Evolutionary conservation across 345 rosid species (phyloP).

Genomic region (Anacardium occidentale): DNA sequence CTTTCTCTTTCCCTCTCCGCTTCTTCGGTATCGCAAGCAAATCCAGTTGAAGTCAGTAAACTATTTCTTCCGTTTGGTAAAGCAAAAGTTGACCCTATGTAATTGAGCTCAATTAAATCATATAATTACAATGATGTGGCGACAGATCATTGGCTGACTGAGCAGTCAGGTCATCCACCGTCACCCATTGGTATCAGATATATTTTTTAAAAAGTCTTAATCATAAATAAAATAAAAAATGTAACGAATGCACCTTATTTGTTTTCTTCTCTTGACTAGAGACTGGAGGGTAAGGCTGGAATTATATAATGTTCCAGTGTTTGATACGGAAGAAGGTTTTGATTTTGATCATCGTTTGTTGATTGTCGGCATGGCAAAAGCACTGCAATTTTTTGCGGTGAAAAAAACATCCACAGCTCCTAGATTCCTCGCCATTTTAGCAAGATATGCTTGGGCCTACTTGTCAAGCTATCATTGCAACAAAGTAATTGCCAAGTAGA

Average conservation of each 20-base stretch:
- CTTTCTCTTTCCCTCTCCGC: not conserved
- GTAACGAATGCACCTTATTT: not conserved
- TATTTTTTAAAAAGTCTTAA: not conserved
- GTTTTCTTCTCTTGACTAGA: not conserved
- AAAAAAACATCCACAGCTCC: conserved; percentile 16
- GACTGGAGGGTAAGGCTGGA: conserved; percentile 7
- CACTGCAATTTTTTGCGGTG: conserved; percentile 1
- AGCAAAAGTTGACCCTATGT: conserved; percentile 6
- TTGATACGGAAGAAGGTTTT: not conserved
- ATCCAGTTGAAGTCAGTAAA: not conserved
- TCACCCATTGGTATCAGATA: not conserved
- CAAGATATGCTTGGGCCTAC: conserved; percentile 26
- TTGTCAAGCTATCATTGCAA: not conserved
- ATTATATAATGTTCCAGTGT: not conserved
- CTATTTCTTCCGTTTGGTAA: not conserved
- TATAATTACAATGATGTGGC: conserved; percentile 11
- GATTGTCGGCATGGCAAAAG: no score
- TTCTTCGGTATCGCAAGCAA: not conserved
- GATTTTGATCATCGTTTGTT: no score
- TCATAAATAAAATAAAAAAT: not conserved
- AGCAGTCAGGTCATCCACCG: conserved; percentile 23
- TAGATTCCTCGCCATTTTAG: conserved; percentile 30
- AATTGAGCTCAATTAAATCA: not conserved
- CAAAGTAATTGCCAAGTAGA: not conserved
- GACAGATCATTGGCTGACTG: conserved; percentile 15